Evolutionary conservation across 208 protist genomes (phyloP), one percentile per base, ranked within the genome.

Genomic region (Naegleria lovaniensis): DNA sequence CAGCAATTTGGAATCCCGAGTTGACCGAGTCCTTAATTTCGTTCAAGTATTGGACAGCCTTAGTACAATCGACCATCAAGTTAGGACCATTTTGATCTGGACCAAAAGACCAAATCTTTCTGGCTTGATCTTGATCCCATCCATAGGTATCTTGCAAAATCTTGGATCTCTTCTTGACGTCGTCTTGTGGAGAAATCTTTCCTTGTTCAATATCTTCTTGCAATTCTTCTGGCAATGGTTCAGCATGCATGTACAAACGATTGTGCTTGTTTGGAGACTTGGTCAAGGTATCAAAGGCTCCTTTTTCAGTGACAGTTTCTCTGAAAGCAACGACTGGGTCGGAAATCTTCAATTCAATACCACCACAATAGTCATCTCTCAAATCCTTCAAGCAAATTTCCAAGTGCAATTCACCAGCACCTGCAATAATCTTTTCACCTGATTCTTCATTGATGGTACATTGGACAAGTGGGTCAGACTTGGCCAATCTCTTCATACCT

Each of bases 221-320:
- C 0, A 98, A 92, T 89, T 97, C 97, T 91, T 99, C 97, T 48
- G 91, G 93, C 43, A 99, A 92, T 40, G 98, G 98, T 11, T 92
- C 83, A 52, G 97, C 98, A 58, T 95, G 95, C 91, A 98, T 95
- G 94, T 96, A 99, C 41, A 99, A 92, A 95, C 99, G 95, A 96
- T 99, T 99, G 95, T 99, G 98, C 95, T 99, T 99, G 98, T 99
- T 99, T 93, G 99, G 96, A 90, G 98, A 97, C 96, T 98, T 98
- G 92, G 97, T 90, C 91, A 99, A 93, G 90, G 94, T 95, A 39
- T 79, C 93, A 25, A 84, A 48, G 9, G 58, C 85, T 0, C 94
- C 96, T 83, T 94, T 86, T 76, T 92, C 94, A 83, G 94, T 96
- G 91, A 99, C 97, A 48, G 99, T 99, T 95, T 99, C 99, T 92